These are phyloP conservation scores for Hypoxylon sp. DNA, from an alignment of 2,329 filamentous ascomycete species.

Conservation along the genomic window DNA sequence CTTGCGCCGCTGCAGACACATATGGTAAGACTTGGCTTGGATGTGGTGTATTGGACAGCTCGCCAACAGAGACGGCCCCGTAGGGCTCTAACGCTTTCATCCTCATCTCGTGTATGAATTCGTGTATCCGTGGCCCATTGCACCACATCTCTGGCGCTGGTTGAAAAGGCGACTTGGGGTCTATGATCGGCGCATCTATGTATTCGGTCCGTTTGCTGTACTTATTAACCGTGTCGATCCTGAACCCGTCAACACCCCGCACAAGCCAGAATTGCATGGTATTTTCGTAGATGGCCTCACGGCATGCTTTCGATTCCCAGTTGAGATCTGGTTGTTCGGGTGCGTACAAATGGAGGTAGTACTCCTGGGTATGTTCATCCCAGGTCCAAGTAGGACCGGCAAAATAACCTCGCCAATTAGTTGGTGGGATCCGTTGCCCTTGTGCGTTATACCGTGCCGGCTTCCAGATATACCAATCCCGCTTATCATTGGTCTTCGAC, in stretches of 20 bases:
- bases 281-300: constrained; percentile 75
- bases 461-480: constrained; percentile 78
- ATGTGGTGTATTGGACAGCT: constrained; percentile 70
- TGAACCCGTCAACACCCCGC: constrained; percentile 74
- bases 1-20: constrained; percentile 65
- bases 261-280: constrained; percentile 83
- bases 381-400: constrained; percentile 67
- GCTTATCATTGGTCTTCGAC: constrained; percentile 65
- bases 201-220: constrained; percentile 73
- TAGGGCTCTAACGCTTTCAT: constrained; percentile 67
- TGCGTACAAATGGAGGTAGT: constrained; percentile 74
- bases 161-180: constrained; percentile 57
- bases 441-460: constrained; percentile 66
- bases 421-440: constrained; percentile 71
- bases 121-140: constrained; percentile 74
- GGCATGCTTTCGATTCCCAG: constrained; percentile 78
- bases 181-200: constrained; percentile 65
- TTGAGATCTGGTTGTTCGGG: constrained; percentile 82
- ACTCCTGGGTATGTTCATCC: constrained; percentile 66
- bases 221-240: constrained; percentile 78
- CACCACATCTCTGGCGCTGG: constrained; percentile 67
- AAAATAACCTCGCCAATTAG: constrained; percentile 68
- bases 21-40: constrained; percentile 68
- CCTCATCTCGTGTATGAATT: constrained; percentile 73
- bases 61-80: constrained; percentile 73